These are phyloP conservation scores for Kalmusia sp. DNA, from an alignment of 2,329 filamentous ascomycete genomes.

Conservation along the genomic window DNA sequence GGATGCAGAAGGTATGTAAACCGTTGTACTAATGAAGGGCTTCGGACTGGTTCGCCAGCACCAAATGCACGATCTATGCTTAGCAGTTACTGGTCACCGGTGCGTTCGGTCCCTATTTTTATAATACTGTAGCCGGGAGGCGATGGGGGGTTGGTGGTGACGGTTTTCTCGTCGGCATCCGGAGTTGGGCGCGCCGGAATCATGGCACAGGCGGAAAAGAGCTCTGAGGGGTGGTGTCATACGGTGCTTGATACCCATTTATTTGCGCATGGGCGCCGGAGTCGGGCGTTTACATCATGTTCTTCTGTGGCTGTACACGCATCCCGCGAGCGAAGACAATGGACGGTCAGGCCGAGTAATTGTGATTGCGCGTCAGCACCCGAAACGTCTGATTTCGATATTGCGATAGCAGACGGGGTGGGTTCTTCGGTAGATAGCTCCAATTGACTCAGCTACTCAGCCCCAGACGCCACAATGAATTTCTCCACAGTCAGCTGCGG, in stretches of 20 bases:
- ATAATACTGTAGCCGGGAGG: neutral
- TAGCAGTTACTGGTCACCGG: neutral
- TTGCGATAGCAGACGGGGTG: neutral
- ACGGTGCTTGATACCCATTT: slow-evolving; percentile 11
- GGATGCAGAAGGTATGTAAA: slow-evolving; percentile 2
- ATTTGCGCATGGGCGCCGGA: neutral
- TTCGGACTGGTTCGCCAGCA: neutral
- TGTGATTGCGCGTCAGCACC: slow-evolving; percentile 3
- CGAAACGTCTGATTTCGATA: neutral
- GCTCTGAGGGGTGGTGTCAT: neutral
- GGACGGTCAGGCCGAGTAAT: neutral
- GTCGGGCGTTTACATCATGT: neutral
- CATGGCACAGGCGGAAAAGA: slow-evolving; percentile 1
- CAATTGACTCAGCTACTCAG: slow-evolving; percentile 4
- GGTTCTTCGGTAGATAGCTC: slow-evolving; percentile 1
- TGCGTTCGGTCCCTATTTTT: neutral
- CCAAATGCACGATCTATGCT: neutral
- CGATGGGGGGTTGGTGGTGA: neutral
- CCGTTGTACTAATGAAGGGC: neutral
- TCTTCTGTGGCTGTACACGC: neutral
- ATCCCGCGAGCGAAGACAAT: neutral
- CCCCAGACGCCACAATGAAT: slow-evolving; percentile 6
- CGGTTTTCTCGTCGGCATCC: slow-evolving; percentile 1
- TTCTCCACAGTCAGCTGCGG: slow-evolving; percentile 5
- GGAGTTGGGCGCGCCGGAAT: slow-evolving; percentile 3